A percentile compares a stretch with the other conserved stretches of the same genome.
These are phyloP conservation scores for Gymnopilus dilepis DNA, from an alignment of 768 basidiomycete species.

Conservation along the genomic window DNA sequence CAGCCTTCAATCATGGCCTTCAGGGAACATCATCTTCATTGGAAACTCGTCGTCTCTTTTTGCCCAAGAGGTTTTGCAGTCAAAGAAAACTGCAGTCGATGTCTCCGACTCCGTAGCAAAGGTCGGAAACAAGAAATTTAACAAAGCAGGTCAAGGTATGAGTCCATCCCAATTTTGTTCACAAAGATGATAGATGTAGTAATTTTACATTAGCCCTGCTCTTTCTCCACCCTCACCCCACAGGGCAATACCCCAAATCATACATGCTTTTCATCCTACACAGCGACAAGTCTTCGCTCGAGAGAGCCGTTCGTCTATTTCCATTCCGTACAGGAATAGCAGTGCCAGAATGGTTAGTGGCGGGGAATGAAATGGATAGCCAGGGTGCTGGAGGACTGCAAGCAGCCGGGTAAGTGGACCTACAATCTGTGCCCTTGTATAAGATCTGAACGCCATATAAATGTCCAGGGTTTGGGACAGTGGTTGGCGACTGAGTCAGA, in stretches of 20 bases:
- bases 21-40: slow-evolving; percentile 65
- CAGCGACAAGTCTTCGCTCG: slow-evolving; percentile 61
- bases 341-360: slow-evolving; percentile 79
- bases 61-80: slow-evolving; percentile 37
- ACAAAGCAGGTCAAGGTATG: slow-evolving; percentile 37
- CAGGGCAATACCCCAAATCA: slow-evolving; percentile 25
- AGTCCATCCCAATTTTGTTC: slow-evolving; percentile 10
- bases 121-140: slow-evolving; percentile 33
- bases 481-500: slow-evolving; percentile 51
- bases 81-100: slow-evolving; percentile 38
- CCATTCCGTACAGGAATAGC: slow-evolving; percentile 84
- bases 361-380: slow-evolving; percentile 54
- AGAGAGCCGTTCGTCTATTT: slow-evolving; percentile 73
- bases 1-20: slow-evolving; percentile 28
- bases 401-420: slow-evolving; percentile 71
- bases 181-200: slow-evolving; percentile 8
- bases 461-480: slow-evolving; percentile 37
- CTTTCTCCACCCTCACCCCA: slow-evolving; percentile 73
- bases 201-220: slow-evolving; percentile 46
- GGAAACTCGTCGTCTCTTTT: slow-evolving; percentile 45
- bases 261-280: slow-evolving; percentile 63
- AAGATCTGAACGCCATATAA: neutral
- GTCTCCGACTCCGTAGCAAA: slow-evolving; percentile 30
- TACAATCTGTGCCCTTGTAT: neutral
- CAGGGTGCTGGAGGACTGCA: slow-evolving; percentile 75